Percentiles rank a stretch among this genome's conserved stretches.
Conservation (phyloP, 2,329 filamentous ascomycete genomes). For the Nectriaceae sp. region DNA sequence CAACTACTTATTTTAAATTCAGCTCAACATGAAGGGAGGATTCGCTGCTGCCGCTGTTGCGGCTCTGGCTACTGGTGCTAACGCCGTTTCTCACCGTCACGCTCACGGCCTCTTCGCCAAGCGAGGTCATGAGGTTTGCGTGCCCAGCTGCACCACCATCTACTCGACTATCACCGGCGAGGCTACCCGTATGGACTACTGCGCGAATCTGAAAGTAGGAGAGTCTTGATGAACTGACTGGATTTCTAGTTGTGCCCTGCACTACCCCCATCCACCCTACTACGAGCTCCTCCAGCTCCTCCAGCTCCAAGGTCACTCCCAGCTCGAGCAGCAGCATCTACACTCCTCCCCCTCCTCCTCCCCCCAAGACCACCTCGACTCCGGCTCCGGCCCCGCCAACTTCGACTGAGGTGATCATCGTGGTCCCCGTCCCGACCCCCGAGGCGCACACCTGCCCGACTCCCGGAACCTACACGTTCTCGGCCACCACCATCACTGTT, state of each 20-base stretch:
- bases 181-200: conserved; percentile 57
- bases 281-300: conserved; percentile 23
- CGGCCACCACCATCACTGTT: conserved; percentile 70
- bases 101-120: conserved; percentile 61
- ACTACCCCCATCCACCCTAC: conserved; percentile 20
- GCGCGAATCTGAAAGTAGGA: neutral
- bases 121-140: conserved; percentile 54
- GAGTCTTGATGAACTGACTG: conserved; percentile 17
- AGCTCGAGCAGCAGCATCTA: conserved; percentile 31
- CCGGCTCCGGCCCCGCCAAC: conserved; percentile 13
- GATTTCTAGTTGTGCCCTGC: conserved; percentile 38
- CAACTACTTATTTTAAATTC: conserved; percentile 18
- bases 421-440: conserved; percentile 54
- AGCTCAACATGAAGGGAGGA: conserved; percentile 68
- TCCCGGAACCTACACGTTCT: conserved; percentile 75
- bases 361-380: conserved; percentile 31
- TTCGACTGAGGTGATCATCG: conserved; percentile 41
- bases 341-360: conserved; percentile 18
- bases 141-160: conserved; percentile 70
- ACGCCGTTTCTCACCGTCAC: conserved; percentile 63
- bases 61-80: conserved; percentile 58
- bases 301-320: conserved; percentile 24
- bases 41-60: conserved; percentile 66
- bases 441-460: conserved; percentile 58
- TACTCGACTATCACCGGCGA: conserved; percentile 71